A percentile compares a stretch with the other conserved stretches of the same genome.
phyloP scores from a whole-genome alignment of 2,329 filamentous ascomycete genomes.

The Exophiala sp. region DNA sequence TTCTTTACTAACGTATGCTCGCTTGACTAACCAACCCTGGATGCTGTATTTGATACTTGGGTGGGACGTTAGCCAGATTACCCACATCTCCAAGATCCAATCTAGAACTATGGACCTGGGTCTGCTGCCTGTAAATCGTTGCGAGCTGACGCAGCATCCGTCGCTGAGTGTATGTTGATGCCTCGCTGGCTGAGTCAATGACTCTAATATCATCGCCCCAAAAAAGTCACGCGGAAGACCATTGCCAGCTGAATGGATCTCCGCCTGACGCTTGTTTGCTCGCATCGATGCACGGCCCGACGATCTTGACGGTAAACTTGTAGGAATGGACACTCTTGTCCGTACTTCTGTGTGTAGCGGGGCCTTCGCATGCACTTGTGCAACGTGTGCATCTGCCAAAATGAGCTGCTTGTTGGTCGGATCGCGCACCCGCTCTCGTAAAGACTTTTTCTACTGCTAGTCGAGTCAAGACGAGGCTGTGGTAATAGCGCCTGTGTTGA shows the following conservation, averaged over 20 bases:
- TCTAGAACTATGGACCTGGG: too few relatives aligned
- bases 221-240: neutral
- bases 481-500: too few relatives aligned
- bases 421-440: neutral
- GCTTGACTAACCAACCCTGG: neutral
- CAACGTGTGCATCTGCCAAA: neutral
- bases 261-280: neutral
- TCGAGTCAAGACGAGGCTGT: neutral
- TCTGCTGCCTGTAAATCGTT: too few relatives aligned
- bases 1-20: neutral
- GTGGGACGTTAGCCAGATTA: neutral
- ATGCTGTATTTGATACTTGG: too few relatives aligned
- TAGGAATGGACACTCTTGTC: constrained; percentile 1
- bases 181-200: neutral
- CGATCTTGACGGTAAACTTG: constrained; percentile 5
- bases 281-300: constrained; percentile 4
- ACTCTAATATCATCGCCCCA: neutral
- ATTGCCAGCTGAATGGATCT: neutral
- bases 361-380: too few relatives aligned
- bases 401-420: neutral
- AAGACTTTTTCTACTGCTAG: neutral
- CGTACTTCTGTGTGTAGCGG: constrained; percentile 4
- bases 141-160: neutral
- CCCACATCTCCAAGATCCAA: neutral
- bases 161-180: neutral